Evolutionary conservation across 164 flowering plant species (phyloP).

Genomic region (Amborella trichopoda): DNA sequence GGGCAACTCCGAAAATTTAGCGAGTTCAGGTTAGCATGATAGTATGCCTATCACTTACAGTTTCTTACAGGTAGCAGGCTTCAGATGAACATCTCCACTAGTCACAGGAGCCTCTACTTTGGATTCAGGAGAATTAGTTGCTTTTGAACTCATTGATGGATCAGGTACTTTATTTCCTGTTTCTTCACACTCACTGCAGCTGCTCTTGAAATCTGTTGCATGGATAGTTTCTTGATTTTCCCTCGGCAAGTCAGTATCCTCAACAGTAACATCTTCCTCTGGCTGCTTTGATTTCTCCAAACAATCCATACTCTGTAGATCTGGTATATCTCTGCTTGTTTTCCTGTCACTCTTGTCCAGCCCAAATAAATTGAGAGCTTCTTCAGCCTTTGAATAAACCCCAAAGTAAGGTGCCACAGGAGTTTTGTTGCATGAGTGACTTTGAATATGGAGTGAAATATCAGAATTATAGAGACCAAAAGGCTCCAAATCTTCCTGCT

Average conservation of each 20-base stretch:
- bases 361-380: slow-evolving; percentile 8
- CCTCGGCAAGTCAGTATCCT: slow-evolving; percentile 7
- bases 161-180: slow-evolving; percentile 10
- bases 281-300: slow-evolving; percentile 4
- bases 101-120: slow-evolving; percentile 19
- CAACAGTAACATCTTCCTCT: slow-evolving; percentile 16
- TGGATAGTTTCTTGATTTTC: slow-evolving; percentile 10
- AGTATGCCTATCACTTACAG: too few relatives aligned
- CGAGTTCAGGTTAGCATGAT: too few relatives aligned
- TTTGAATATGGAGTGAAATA: too few relatives aligned
- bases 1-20: too few relatives aligned
- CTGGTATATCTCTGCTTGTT: slow-evolving; percentile 11
- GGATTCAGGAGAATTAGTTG: slow-evolving; percentile 10
- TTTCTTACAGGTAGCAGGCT: slow-evolving; percentile 7
- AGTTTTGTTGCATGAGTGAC: too few relatives aligned
- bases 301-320: slow-evolving; percentile 6
- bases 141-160: slow-evolving; percentile 4
- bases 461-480: too few relatives aligned
- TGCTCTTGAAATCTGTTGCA: slow-evolving; percentile 11
- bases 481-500: too few relatives aligned
- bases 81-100: slow-evolving; percentile 10
- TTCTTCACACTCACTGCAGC: slow-evolving; percentile 11
- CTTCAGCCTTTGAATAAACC: slow-evolving; percentile 7
- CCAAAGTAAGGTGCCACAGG: too few relatives aligned
- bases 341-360: slow-evolving; percentile 9